Evolutionary conservation across 2,329 filamentous ascomycete species (phyloP), one percentile per base, ranked within the genome.

Genomic region (Venturia nashicola): DNA sequence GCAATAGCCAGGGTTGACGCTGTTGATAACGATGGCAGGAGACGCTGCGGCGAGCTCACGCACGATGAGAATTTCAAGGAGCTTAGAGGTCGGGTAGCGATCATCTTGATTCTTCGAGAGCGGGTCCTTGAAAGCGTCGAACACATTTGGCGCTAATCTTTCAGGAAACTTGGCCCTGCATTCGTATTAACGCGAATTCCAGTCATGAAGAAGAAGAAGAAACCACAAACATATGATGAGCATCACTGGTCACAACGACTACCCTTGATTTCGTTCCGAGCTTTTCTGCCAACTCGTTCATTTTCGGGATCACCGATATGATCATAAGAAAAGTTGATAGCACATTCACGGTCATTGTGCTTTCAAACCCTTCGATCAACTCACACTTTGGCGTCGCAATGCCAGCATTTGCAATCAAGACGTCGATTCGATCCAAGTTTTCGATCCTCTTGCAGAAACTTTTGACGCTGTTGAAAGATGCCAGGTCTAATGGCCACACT

Each of bases 401-500:
- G 2, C 76, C 76, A 0, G 76, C 76, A 63, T 78, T 79, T 34
- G 73, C 67, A 0, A 78, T 51, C 0, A 72, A 70, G 8, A 72
- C 70, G 65, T 79, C 76, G 2, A 78, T 51, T 18, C 72, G 65
- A 14, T 69, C 55, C 4, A 76, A 63, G 40, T 68, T 65, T 36
- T 62, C 65, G 1, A 67, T 69, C 18, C 70, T 66, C 12, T 66
- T 64, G 1, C 71, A 71, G 59, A 78, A 77, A 11, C 67, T 64
- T 9, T 69, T 67, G 3, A 79, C 73, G 34, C 70, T 76, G 2
- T 70, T 68, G 63, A 75, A 79, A 23, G 68, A 73, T 6, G 68
- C 64, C 42, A 80, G 72, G 67, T 81, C 78, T 1, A 82, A 70
- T 2, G 70, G 69, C 78, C 79, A 80, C 11, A 80, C 78, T 66